Evolutionary conservation across 306 rosid species (phyloP), one percentile per base, ranked within the genome.

Genomic region (Alnus glutinosa): DNA sequence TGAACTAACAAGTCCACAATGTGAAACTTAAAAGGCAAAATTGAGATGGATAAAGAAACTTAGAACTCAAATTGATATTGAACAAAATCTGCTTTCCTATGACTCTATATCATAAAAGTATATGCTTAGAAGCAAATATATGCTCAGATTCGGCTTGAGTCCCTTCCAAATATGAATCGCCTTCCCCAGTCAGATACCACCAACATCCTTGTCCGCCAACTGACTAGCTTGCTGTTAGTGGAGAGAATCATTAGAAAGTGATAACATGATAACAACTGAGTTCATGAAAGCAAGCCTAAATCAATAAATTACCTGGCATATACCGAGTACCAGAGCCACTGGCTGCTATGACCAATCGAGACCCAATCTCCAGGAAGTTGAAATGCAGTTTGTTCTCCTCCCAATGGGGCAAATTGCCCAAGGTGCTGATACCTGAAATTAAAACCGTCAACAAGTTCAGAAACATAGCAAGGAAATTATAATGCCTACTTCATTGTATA

Each of bases 331-430:
- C 99, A 96, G 50, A 93, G 87, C 99, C 98, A 96, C 86, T 93
- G 98, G 66, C 90, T 84, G 87, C 98, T 91, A 69, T 85, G 92
- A 55, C 99, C 99, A 68, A 96, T 93, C 30, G 97, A 93, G 46
- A 96, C 96, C 91, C 96, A 90, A 85, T 95, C 99, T 37, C 97
- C 96, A 7, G 99, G 99, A 83, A 91, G 98, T 84, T 95, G 99
- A 15, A 96, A 94, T 14, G 99, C 99, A 62, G 97, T 90, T 88
- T 93, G 91, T 70, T 95, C 97, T 75, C 99, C 99, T 34, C 99
- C 99, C 81, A 95, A 80, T 34, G 99, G 99, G 79, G 99, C 98
- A 23, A 95, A 95, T 81, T 96, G 98, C 63, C 99, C 99, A 10
- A 93, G 86, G 84, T 93, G 97, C 83, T 87, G 90, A 86, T 96